Conservation (phyloP, 176 grass and related monocot species). For the Rhipidocladum racemiflorum region DNA sequence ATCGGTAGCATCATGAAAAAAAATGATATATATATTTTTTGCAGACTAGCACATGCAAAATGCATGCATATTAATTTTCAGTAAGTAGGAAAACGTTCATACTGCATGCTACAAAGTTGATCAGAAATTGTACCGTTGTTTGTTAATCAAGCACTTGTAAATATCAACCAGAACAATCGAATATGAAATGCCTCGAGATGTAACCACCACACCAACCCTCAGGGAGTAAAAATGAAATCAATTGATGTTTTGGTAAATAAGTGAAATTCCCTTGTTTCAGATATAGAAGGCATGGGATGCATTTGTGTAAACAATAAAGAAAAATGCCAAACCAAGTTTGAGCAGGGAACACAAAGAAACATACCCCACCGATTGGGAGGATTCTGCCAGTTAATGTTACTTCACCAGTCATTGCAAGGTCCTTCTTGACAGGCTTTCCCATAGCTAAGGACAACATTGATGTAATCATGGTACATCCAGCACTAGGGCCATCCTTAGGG, state of each 20-base stretch:
- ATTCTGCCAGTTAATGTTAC: constrained; percentile 89
- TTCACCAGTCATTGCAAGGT: constrained; percentile 93
- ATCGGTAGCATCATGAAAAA: background rate
- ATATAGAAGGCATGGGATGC: background rate
- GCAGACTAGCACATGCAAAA: background rate
- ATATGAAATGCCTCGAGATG: background rate
- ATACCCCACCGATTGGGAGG: constrained; percentile 94
- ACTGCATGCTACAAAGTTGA: background rate
- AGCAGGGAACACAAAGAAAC: constrained; percentile 18
- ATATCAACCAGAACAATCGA: background rate
- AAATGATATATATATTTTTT: background rate
- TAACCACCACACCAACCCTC: background rate
- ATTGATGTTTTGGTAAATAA: background rate
- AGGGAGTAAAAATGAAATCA: background rate
- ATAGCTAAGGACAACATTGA: constrained; percentile 90
- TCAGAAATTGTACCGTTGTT: background rate
- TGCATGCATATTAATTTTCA: background rate
- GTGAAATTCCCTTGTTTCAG: background rate
- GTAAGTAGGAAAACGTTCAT: background rate
- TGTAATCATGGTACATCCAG: constrained; percentile 95
- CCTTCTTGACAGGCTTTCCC: constrained; percentile 73
- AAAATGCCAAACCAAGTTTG: background rate
- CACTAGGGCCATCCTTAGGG: constrained; percentile 93
- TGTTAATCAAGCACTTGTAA: background rate
- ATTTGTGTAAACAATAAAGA: background rate